Evolutionary conservation across 2,329 filamentous ascomycete genomes (phyloP), one percentile per base, ranked within the genome.

Genomic region (Fusarium pseudocircinatum): DNA sequence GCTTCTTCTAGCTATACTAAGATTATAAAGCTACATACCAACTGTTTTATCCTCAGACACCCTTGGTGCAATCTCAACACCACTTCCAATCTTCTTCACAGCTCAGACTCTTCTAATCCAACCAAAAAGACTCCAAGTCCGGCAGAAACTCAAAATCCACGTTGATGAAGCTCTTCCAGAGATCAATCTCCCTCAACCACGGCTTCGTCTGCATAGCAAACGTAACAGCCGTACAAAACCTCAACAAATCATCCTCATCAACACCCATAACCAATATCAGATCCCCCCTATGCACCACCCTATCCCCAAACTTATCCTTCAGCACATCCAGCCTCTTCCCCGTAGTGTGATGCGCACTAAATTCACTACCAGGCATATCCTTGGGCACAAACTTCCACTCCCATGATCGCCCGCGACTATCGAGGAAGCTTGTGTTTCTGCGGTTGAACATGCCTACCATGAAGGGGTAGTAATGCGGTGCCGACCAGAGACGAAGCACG

Each of bases 151-250:
- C 72, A 37, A 78, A 28, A 12, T 74, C 74, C 13, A 79, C 77
- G 46, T 80, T 78, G 1, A 79, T 60, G 32, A 79, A 80, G 37
- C 77, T 79, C 76, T 79, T 79, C 72, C 73, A 79, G 13, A 79
- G 14, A 20, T 80, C 77, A 54, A 79, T 50, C 15, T 80, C 77
- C 4, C 74, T 69, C 18, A 78, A 26, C 75, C 78, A 80, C 16
- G 78, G 75, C 69, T 76, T 80, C 22, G 76, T 79, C 65, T 79
- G 77, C 2, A 80, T 37, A 1, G 74, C 75, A 75, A 80, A 79
- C 14, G 72, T 70, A 12, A 77, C 78, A 15, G 73, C 75, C 9
- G 70, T 77, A 22, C 68, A 75, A 9, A 62, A 60, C 53, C 64
- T 79, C 5, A 80, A 44, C 42, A 80, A 24, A 4, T 79, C 77